A percentile compares a stretch with the other conserved stretches of the same genome.
Evolutionary conservation across 345 rosid species (phyloP).

Genomic region (Eutrema heterophyllum): DNA sequence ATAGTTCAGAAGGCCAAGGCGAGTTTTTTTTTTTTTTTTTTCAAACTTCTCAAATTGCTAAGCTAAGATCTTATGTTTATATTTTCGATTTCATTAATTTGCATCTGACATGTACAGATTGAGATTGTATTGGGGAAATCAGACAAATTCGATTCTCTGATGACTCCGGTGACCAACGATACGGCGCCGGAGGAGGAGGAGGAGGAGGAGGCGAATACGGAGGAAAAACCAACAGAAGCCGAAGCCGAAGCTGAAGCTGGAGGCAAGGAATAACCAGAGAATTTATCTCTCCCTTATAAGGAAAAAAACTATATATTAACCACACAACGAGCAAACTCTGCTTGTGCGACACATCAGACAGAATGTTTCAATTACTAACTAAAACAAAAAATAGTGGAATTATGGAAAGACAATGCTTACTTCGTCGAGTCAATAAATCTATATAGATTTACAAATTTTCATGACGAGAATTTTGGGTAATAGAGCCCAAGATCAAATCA

Average conservation of each 20-base stretch:
- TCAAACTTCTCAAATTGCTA: not conserved
- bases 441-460: not conserved
- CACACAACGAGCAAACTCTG: not conserved
- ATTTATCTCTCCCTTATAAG: no score
- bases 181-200: not conserved
- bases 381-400: not conserved
- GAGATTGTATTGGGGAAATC: slow-evolving; percentile 66
- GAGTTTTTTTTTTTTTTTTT: not conserved
- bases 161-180: not conserved
- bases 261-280: not conserved
- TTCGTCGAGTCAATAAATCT: not conserved
- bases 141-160: slow-evolving; percentile 47
- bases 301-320: no score
- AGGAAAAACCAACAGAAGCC: not conserved
- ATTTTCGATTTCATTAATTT: not conserved
- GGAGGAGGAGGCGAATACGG: not conserved
- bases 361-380: not conserved
- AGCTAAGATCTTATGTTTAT: not conserved
- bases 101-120: slow-evolving; percentile 25
- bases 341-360: not conserved
- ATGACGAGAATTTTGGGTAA: not conserved
- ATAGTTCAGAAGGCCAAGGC: slow-evolving; percentile 85
- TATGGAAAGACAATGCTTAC: not conserved
- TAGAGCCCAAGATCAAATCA: not conserved
- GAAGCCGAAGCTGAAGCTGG: not conserved